A percentile compares a stretch with the other conserved stretches of the same genome.
Evolutionary conservation across 495 filamentous ascomycete genomes (phyloP).

Genomic region (Penicillium simplicissimum): DNA sequence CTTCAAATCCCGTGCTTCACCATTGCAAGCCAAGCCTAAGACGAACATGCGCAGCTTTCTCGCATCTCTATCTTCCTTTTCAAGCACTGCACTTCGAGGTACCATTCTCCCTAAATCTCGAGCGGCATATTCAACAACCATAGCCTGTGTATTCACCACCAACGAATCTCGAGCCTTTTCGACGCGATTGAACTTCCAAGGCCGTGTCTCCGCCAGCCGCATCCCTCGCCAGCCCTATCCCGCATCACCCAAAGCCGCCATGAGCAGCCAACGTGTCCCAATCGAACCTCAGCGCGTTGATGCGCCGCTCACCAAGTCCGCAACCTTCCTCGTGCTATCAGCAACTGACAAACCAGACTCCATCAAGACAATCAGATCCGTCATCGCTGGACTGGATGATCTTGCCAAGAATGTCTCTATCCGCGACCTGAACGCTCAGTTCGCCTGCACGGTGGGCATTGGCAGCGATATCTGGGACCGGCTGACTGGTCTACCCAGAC

Average conservation of each 20-base stretch:
- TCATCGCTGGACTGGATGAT: conserved; percentile 44
- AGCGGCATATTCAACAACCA: background rate
- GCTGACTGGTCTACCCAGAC: conserved; percentile 45
- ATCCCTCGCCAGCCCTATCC: background rate
- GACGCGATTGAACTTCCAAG: background rate
- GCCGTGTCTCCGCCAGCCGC: background rate
- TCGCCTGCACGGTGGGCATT: conserved; percentile 57
- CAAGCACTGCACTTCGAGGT: background rate
- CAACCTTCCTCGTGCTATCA: conserved; percentile 54
- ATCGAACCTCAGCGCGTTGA: conserved; percentile 48
- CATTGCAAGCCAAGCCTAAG: background rate
- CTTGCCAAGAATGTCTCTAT: conserved; percentile 57
- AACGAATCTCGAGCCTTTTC: background rate
- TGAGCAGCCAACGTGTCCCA: conserved; percentile 34
- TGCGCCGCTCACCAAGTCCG: conserved; percentile 50
- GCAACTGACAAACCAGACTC: conserved; percentile 39
- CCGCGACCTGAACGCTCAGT: conserved; percentile 49
- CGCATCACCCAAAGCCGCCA: conserved; percentile 14
- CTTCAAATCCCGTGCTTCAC: background rate
- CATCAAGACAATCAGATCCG: conserved; percentile 42
- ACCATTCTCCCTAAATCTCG: background rate
- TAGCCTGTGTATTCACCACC: background rate
- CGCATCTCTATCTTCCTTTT: background rate
- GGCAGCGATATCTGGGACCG: conserved; percentile 52
- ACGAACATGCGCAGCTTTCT: conserved; percentile 10